Evolutionary conservation across 1,284 basidiomycete genomes (phyloP).

Genomic region (Boletus hoseneyae): DNA sequence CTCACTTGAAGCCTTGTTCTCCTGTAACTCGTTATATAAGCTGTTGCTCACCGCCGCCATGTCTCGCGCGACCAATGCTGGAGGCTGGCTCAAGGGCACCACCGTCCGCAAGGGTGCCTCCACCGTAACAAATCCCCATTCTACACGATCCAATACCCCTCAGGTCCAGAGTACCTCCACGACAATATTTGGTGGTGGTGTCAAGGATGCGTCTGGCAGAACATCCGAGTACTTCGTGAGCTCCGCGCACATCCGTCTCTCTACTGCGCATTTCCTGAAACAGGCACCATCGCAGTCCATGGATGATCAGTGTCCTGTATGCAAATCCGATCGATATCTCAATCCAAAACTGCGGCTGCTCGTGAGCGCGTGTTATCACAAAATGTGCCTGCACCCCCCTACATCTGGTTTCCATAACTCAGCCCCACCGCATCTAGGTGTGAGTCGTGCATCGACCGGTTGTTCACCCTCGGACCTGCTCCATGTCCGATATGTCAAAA

Average conservation of each 20-base stretch:
- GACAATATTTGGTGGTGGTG: conserved; percentile 72
- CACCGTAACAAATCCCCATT: conserved; percentile 42
- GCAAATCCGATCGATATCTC: conserved; percentile 94
- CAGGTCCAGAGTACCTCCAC: conserved; percentile 68
- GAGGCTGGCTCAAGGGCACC: conserved; percentile 66
- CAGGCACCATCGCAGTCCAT: conserved; percentile 56
- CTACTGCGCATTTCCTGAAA: conserved; percentile 7
- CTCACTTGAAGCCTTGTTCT: not conserved
- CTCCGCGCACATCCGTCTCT: conserved; percentile 13
- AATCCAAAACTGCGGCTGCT: conserved; percentile 93
- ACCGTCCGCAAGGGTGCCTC: conserved; percentile 63
- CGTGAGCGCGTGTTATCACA: conserved; percentile 97
- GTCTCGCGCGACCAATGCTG: conserved; percentile 30
- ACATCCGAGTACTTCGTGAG: conserved; percentile 75
- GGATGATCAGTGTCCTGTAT: conserved; percentile 95
- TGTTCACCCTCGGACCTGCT: conserved; percentile 95
- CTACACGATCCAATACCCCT: conserved; percentile 59
- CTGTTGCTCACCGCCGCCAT: conserved; percentile 9
- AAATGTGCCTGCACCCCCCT: conserved; percentile 64
- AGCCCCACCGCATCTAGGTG: conserved; percentile 58
- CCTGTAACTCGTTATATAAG: conserved; percentile 17
- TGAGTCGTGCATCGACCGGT: conserved; percentile 94
- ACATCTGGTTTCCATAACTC: conserved; percentile 8
- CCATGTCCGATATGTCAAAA: conserved; percentile 94
- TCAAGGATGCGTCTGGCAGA: conserved; percentile 78